Evolutionary conservation across 371 early-diverging fungal species (phyloP), one percentile per base, ranked within the genome.

Genomic region (Lichtheimia hyalospora): DNA sequence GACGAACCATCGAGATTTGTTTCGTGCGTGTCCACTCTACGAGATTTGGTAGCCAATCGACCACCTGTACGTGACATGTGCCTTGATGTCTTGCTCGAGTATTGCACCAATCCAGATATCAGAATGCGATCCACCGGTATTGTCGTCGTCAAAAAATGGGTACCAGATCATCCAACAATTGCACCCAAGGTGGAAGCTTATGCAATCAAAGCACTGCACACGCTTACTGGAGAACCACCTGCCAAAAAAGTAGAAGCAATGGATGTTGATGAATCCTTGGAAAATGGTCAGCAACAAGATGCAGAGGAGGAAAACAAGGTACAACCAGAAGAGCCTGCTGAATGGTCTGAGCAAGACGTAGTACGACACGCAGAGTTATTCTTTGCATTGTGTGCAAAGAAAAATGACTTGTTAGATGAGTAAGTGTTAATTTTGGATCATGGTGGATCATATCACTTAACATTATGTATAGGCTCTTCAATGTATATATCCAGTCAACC

Each of bases 131-230:
- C 70, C 39, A 73, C 74, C 6, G 82, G 87, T 23, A 89, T 91
- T 66, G 71, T 83, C 0, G 81, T 79, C 15, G 84, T 77, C 8
- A 82, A 81, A 55, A 82, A 84, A 54, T 89, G 88, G 85, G 77
- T 82, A 14, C 79, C 80, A 5, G 81, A 84, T 43, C 83, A 88
- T 70, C 40, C 62, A 0, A 66, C 62, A 3, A 69, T 88, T 14
- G 62, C 79, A 5, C 67, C 68, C 3, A 56, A 61, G 39, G 79
- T 89, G 0, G 84, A 87, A 58, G 34, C 55, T 14, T 86, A 74
- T 66, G 83, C 89, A 2, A 53, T 82, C 12, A 53, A 74, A 16
- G 70, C 78, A 12, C 34, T 89, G 10, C 44, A 68, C 25, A 62
- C 49, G 14, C 66, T 88, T n/a, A 58, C 63, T 15, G 68, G 60